A percentile compares a stretch with the other conserved stretches of the same genome.
Evolutionary conservation across 345 rosid species (phyloP).

Genomic region (Sonneratia caseolaris): DNA sequence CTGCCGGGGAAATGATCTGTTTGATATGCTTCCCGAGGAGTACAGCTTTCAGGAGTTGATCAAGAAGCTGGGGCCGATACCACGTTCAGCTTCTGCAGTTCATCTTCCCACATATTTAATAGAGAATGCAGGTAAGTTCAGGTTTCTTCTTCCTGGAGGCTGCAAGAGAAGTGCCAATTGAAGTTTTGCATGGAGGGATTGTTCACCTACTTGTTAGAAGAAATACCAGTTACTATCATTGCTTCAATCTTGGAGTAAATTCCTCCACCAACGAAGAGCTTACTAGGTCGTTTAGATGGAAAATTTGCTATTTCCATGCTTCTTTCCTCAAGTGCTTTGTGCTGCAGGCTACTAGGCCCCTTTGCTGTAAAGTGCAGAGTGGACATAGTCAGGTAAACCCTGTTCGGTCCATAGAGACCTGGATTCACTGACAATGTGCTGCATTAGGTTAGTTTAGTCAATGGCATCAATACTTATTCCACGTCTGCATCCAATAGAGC

Average conservation of each 20-base stretch:
- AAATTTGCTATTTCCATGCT: not conserved
- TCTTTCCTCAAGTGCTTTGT: not conserved
- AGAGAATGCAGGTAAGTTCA: conserved; percentile 60
- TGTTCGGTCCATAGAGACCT: no score
- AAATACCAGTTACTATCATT: not conserved
- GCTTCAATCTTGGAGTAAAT: not conserved
- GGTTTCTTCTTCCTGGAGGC: conserved; percentile 89
- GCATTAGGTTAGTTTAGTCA: no score
- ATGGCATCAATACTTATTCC: no score
- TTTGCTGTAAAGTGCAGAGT: not conserved
- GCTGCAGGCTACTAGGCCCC: not conserved
- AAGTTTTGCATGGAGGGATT: not conserved
- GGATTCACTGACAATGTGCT: no score
- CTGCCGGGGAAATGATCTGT: conserved; percentile 66
- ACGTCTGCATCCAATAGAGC: no score
- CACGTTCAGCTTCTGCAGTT: conserved; percentile 76
- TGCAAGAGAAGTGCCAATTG: conserved; percentile 37
- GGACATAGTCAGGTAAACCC: not conserved
- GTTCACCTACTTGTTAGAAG: not conserved
- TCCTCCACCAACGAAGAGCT: not conserved
- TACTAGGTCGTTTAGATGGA: not conserved
- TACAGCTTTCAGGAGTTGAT: conserved; percentile 67
- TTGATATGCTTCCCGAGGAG: conserved; percentile 87
- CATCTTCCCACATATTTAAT: conserved; percentile 80
- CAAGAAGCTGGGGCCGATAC: conserved; percentile 71